Base-by-base conservation (phyloP, 1,284 basidiomycete species). In the Singerocomus rubriflavus region DNA sequence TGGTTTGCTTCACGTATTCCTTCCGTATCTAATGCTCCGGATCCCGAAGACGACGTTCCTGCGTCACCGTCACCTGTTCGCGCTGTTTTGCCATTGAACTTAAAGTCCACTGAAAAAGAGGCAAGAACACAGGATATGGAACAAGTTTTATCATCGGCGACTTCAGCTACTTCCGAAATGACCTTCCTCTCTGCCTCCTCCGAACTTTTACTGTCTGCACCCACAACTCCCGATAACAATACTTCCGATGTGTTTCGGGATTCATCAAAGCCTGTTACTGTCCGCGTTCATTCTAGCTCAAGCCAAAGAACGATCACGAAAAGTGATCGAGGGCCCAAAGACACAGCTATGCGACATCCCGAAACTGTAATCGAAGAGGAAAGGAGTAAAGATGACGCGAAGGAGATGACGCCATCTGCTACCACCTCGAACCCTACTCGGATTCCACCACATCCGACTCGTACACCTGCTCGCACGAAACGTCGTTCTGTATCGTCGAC, bases 401-500 rank as follows among this genome's bases (percentile, higher is more conserved):
- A 49, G 14, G 52, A 55, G 21, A 44, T 34, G 38, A 51, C 31
- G 4, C 46, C 55, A 39, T 56, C 54, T 10, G 36, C 12, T 13
- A 33, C 39, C 6, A 48, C 56, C 13, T 49, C 54, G 13, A 52
- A 68, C 58, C 44, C 66, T 63, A n/a, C 65, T 25, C 76, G 72
- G 54, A 68, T 73, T 2, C 83, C 85, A 11, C 83, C 84, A 2
- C 74, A 78, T 57, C 82, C 84, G 40, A 79, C 85, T 13, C 88
- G 94, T 13, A 99, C 95, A 0, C 96, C 95, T 0, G 91, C 89
- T 4, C 82, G 94, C 8, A 98, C 95, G 2, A 98, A 98, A 68
- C 85, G 96, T 3, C 86, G 94, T 16, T 97, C 94, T 1, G 83
- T 97, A 10, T 93, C 93, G 0, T 95, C 92, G 3, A 85, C 84